phyloP scores from a whole-genome alignment of 768 basidiomycete genomes.

The Tricholoma sp. region DNA sequence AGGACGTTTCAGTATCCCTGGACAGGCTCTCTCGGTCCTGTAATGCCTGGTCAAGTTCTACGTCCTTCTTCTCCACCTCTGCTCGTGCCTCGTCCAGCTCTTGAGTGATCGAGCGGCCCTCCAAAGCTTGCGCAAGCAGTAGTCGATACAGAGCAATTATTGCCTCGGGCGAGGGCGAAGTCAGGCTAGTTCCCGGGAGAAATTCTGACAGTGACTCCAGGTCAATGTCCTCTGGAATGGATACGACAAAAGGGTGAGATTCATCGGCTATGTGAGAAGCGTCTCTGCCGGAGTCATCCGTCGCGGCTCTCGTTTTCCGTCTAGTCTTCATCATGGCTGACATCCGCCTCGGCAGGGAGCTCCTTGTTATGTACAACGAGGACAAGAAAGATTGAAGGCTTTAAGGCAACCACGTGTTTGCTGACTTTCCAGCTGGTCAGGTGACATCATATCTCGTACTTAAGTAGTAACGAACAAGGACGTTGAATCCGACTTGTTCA shows the following conservation, averaged over 20 bases:
- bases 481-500: too few species aligned
- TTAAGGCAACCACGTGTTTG: constrained; percentile 16
- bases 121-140: constrained; percentile 50
- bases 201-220: constrained; percentile 51
- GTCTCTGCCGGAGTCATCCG: constrained; percentile 29
- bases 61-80: constrained; percentile 63
- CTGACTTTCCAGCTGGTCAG: background rate
- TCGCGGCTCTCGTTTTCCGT: constrained; percentile 53
- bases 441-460: background rate
- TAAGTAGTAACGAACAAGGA: too few species aligned
- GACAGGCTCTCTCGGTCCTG: constrained; percentile 67
- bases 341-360: constrained; percentile 32
- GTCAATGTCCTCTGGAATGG: constrained; percentile 66
- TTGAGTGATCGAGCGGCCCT: constrained; percentile 49
- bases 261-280: constrained; percentile 31
- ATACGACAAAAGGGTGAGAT: constrained; percentile 31
- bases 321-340: constrained; percentile 49
- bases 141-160: constrained; percentile 60
- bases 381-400: background rate
- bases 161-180: constrained; percentile 51
- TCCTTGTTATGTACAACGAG: constrained; percentile 13
- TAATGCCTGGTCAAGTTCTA: constrained; percentile 80
- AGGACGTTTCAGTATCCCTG: constrained; percentile 49
- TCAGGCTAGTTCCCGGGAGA: constrained; percentile 56
- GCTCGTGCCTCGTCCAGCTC: constrained; percentile 71